A percentile compares a stretch with the other conserved stretches of the same genome.
Evolutionary conservation across 805 yeast species (phyloP).

Genomic region (Dipodascus geniculatus): DNA sequence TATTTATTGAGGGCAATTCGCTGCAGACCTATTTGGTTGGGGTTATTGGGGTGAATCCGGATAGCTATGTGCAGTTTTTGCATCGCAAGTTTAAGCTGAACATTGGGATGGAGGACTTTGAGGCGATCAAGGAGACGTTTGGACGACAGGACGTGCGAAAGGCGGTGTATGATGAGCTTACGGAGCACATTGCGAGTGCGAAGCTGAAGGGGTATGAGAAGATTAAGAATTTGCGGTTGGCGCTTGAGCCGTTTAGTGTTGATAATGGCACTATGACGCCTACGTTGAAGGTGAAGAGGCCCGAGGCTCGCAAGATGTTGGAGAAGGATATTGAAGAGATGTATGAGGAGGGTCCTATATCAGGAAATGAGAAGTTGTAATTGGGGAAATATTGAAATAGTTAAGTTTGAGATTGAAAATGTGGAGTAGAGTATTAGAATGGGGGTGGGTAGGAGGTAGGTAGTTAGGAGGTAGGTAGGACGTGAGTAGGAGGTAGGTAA

Average conservation of each 20-base stretch:
- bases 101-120: conserved; percentile 17
- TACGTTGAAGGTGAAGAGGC: conserved; percentile 46
- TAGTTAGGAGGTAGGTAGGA: too few species aligned
- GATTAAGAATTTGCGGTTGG: conserved; percentile 41
- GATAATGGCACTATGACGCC: conserved; percentile 58
- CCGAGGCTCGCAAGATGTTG: conserved; percentile 36
- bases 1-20: conserved; percentile 56
- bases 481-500: too few species aligned
- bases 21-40: conserved; percentile 45
- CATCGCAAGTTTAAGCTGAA: conserved; percentile 21
- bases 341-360: conserved; percentile 37
- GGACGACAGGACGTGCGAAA: conserved; percentile 27
- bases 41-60: conserved; percentile 48
- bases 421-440: too few species aligned
- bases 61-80: conserved; percentile 26
- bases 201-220: conserved; percentile 53
- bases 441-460: too few species aligned
- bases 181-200: conserved; percentile 25
- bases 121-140: conserved; percentile 21
- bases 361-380: neutral
- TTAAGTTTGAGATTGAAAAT: too few species aligned
- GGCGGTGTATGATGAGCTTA: conserved; percentile 29
- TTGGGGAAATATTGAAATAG: neutral
- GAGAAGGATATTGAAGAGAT: conserved; percentile 29
- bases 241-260: conserved; percentile 49